Base-by-base conservation (phyloP, 164 flowering plant genomes). In the Malania oleifera region DNA sequence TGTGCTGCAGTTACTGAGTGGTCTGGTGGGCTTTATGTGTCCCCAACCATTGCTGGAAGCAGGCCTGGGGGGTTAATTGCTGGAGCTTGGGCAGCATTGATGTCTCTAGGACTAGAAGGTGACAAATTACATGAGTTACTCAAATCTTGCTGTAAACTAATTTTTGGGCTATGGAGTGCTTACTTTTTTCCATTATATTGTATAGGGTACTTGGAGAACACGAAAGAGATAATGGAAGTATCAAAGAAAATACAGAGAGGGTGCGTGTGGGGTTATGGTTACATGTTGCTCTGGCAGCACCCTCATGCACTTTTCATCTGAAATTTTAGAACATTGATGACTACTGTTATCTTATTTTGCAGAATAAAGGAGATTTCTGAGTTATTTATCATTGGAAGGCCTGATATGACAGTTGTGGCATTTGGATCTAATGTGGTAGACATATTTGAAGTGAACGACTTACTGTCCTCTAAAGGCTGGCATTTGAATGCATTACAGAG, bases 61-160 rank as follows among this genome's bases (percentile, higher is more conserved):
- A 76, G 97, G 74, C 95, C 96, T 48, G 97, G 98, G 26, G 77
- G 90, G 43, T 70, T 92, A 74, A 83, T 86, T 73, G 98, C 98
- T 47, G 97, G 98, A 23, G 96, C 98, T 60, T 87, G 96, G 98
- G 96, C 98, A 9, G 88, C 98, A 52, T 80, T 92, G 96, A 77
- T 92, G 76, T 80, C 91, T 57, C 57, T 87, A 49, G 98, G 98
- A 24, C 67, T 68, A 53, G 89, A 93, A 87, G 98, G 98, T 92
- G 56, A 66, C 10, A 48, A 43, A 51, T 22, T 19, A 20, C 3
- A 15, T 3, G 6, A 22, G 20, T 38, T 40, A 24, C 26, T 35
- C 26, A 50, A 23, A 17, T 9, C 2, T 6, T 28, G 52, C n/a
- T n/a, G n/a, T n/a, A n/a, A n/a, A n/a, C n/a, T n/a, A n/a, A n/a